A percentile compares a stretch with the other conserved stretches of the same genome.
Evolutionary conservation across 805 yeast genomes (phyloP).

Genomic region (Vanderwaltozyma yarrowii): DNA sequence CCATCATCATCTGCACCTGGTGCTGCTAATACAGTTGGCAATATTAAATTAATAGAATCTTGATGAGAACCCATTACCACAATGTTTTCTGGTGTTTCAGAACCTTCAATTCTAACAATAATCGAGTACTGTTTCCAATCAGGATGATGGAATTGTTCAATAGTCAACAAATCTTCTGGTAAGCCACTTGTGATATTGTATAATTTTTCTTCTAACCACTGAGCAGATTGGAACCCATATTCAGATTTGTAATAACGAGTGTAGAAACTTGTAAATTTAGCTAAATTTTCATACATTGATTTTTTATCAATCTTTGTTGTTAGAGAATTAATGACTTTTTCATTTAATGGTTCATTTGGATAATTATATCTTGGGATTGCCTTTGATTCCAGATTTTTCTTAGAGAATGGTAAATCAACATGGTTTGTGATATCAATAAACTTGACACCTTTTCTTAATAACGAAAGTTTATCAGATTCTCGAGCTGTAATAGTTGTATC

Average conservation of each 20-base stretch:
- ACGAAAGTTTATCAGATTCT: conserved; percentile 36
- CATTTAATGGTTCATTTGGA: conserved; percentile 38
- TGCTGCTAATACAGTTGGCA: conserved; percentile 59
- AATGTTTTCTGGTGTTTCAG: conserved; percentile 29
- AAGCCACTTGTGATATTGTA: conserved; percentile 17
- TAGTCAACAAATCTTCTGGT: conserved; percentile 31
- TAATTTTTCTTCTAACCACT: conserved; percentile 53
- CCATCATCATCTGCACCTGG: conserved; percentile 98
- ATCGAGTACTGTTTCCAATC: conserved; percentile 74
- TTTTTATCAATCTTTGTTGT: conserved; percentile 36
- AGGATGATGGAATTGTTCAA: conserved; percentile 47
- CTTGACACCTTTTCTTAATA: conserved; percentile 37
- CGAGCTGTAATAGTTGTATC: conserved; percentile 22
- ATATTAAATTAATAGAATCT: conserved; percentile 67
- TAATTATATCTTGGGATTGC: conserved; percentile 33
- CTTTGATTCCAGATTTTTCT: conserved; percentile 6
- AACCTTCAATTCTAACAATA: conserved; percentile 54
- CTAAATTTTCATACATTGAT: conserved; percentile 43
- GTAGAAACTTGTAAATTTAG: conserved; percentile 55
- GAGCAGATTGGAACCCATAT: conserved; percentile 59
- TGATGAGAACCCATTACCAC: conserved; percentile 85
- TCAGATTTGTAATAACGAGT: conserved; percentile 69
- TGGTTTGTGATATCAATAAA: conserved; percentile 59
- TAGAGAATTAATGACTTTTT: conserved; percentile 33
- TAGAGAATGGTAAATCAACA: conserved; percentile 14